Evolutionary conservation across 768 basidiomycete species (phyloP), one percentile per base, ranked within the genome.

Genomic region (Lentinula sp.): DNA sequence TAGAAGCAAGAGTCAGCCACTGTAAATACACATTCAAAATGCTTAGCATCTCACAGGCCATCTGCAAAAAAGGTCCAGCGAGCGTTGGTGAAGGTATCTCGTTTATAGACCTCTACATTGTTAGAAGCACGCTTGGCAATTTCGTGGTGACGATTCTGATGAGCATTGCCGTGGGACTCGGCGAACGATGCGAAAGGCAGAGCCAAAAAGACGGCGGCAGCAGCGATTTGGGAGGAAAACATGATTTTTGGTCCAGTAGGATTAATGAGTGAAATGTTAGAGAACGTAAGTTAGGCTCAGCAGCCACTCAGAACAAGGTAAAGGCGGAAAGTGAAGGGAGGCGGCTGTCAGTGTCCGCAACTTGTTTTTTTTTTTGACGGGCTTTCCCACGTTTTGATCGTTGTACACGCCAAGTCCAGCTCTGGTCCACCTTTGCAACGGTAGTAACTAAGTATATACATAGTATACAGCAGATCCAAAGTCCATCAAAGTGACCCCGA

Each of bases 1-100:
- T 5, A 49, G 9, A 0, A 52, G 37, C 18, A 31, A 51, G 31
- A 8, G 16, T 43, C 42, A 54, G 31, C 7, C 16, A 37, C 1
- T 35, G 37, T 6, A 58, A 28, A 35, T 8, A 18, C 28, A 31
- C 31, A 10, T 3, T 34, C 28, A 15, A n/a, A 16, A 37, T 28
- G 11, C 2, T 28, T 6, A 45, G 31, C 5, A n/a, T 42, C 59
- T 42, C 13, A 60, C 59, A 51, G 39, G 31, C 59, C 59, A 43
- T n/a, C 48, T 18, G 45, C 59, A 32, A 49, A 60, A 28, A 60
- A 60, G 18, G 59, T 60, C 59, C 59, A 60, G 16, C 59, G 59
- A 40, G 59, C 11, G 18, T 43, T 43, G 16, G 48, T 28, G 31
- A 51, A 60, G 28, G n/a, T 34, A 23, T 59, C 57, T 40, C 59